phyloP scores from a whole-genome alignment of 2,329 filamentous ascomycete species.

The Cadophora sp. region DNA sequence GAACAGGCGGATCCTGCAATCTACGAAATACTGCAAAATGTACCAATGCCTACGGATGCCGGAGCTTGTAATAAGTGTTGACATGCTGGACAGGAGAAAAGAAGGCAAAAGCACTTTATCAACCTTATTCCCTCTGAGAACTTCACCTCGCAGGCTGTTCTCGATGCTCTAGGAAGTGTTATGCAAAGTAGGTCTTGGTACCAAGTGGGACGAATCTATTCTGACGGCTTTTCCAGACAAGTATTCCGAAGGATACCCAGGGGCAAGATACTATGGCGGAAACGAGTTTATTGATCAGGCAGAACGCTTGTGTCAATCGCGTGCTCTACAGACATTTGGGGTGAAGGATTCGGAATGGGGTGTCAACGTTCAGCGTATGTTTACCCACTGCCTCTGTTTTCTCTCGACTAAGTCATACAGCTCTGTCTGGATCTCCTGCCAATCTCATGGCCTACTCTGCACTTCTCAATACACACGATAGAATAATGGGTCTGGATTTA shows the following conservation, averaged over 20 bases:
- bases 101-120: constrained; percentile 96
- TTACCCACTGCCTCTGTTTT: constrained; percentile 3
- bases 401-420: constrained; percentile 34
- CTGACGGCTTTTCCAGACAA: constrained; percentile 70
- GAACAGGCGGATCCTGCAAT: constrained; percentile 86
- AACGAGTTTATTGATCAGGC: constrained; percentile 96
- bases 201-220: constrained; percentile 46
- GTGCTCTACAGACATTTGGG: constrained; percentile 86
- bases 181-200: constrained; percentile 78
- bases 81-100: constrained; percentile 75
- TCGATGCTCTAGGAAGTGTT: constrained; percentile 89
- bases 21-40: constrained; percentile 90
- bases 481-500: constrained; percentile 95
- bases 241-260: constrained; percentile 98
- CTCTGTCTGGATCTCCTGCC: constrained; percentile 64
- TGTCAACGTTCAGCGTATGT: constrained; percentile 88
- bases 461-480: constrained; percentile 88
- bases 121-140: constrained; percentile 96
- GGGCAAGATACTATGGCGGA: constrained; percentile 94
- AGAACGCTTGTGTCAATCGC: constrained; percentile 87
- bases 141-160: constrained; percentile 90
- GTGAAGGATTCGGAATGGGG: constrained; percentile 89
- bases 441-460: constrained; percentile 90
- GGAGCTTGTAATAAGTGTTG: constrained; percentile 16
- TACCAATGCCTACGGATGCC: constrained; percentile 47